A percentile compares a stretch with the other conserved stretches of the same genome.
These are phyloP conservation scores for Pleurotus sapidus DNA, from an alignment of 768 basidiomycete species.

Conservation along the genomic window DNA sequence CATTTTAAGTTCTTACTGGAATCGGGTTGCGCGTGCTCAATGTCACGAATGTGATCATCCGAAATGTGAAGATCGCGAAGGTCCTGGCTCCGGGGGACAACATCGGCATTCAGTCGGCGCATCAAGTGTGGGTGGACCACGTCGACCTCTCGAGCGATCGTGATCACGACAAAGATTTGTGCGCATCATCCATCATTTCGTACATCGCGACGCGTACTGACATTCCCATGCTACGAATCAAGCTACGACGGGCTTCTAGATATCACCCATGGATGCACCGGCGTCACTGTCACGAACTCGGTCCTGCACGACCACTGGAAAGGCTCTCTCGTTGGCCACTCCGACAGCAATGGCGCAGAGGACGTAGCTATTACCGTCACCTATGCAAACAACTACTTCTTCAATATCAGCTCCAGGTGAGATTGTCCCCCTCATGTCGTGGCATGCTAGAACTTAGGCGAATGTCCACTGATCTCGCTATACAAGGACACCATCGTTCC, in stretches of 20 bases:
- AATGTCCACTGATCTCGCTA: too few relatives aligned
- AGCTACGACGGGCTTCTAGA: slow-evolving; percentile 46
- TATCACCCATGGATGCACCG: slow-evolving; percentile 41
- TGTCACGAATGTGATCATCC: slow-evolving; percentile 43
- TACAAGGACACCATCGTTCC: slow-evolving; percentile 39
- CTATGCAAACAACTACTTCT: slow-evolving; percentile 9
- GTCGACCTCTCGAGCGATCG: slow-evolving; percentile 40
- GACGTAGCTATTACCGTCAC: slow-evolving; percentile 22
- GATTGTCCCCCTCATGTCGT: too few relatives aligned
- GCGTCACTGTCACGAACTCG: slow-evolving; percentile 38
- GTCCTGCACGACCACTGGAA: slow-evolving; percentile 46
- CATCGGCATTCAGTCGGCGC: slow-evolving; percentile 37
- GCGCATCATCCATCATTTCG: too few relatives aligned
- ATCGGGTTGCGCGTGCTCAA: slow-evolving; percentile 42
- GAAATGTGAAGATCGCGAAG: slow-evolving; percentile 47
- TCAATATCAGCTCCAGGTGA: neutral
- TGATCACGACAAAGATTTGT: slow-evolving; percentile 42
- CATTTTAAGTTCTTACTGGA: slow-evolving; percentile 33
- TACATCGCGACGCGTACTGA: too few relatives aligned
- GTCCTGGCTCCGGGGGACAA: slow-evolving; percentile 46
- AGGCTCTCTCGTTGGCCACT: slow-evolving; percentile 40
- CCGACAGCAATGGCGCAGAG: slow-evolving; percentile 37
- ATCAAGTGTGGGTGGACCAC: slow-evolving; percentile 44
- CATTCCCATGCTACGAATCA: too few relatives aligned
- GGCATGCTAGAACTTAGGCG: too few relatives aligned